phyloP scores from a whole-genome alignment of 1,139 yeast species.

The Debaryomyces fabryi region DNA sequence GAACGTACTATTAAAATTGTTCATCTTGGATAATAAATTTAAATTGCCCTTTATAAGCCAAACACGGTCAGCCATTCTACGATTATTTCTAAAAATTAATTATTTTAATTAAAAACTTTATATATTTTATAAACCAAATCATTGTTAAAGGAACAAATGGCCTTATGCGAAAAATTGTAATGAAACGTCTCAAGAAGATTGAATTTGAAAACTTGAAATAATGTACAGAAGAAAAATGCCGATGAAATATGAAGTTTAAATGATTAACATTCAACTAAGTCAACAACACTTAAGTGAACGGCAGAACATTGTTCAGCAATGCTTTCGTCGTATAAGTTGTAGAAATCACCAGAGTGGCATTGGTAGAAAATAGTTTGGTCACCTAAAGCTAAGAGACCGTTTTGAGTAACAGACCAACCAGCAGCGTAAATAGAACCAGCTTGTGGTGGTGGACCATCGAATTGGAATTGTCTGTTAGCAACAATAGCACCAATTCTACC shows the following conservation, averaged over 20 bases:
- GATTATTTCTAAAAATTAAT: neutral
- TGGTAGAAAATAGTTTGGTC: conserved; percentile 67
- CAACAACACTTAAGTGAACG: conserved; percentile 65
- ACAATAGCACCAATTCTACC: conserved; percentile 84
- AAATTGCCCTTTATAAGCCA: too few relatives aligned
- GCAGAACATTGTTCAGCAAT: conserved; percentile 67
- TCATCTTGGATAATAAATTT: too few relatives aligned
- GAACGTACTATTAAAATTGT: too few relatives aligned
- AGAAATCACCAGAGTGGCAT: conserved; percentile 78
- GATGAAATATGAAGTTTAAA: neutral
- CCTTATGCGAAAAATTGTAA: conserved; percentile 1
- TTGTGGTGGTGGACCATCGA: conserved; percentile 90
- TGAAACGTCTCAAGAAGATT: conserved; percentile 1
- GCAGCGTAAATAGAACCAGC: conserved; percentile 87
- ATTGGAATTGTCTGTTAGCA: conserved; percentile 86
- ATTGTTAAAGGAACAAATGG: neutral
- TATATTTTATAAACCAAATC: neutral
- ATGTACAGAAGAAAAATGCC: conserved; percentile 1
- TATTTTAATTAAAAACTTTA: neutral
- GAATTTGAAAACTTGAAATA: neutral
- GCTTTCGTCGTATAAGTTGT: conserved; percentile 76
- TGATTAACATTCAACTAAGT: conserved; percentile 59
- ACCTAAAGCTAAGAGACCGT: conserved; percentile 74
- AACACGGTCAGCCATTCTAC: too few relatives aligned
- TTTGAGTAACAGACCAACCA: conserved; percentile 73